Conservation (phyloP, 495 filamentous ascomycete genomes). For the Xylaria longipes region DNA sequence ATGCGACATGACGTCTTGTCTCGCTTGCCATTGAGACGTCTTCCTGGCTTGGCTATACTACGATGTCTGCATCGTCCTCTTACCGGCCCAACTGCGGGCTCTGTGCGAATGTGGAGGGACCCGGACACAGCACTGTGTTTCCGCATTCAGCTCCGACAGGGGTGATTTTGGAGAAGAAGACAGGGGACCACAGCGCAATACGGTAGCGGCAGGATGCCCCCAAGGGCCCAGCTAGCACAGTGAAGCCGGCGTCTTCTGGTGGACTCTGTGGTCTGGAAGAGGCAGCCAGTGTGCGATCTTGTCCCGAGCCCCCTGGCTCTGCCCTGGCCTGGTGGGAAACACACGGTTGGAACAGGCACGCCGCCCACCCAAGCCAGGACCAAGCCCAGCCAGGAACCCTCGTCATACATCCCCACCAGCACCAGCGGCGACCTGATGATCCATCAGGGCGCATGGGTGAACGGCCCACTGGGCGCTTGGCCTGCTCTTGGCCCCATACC, state of each 20-base stretch:
- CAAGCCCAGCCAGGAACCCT: constrained; percentile 27
- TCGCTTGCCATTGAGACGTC: constrained; percentile 5
- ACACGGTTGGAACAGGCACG: constrained; percentile 30
- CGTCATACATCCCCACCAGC: constrained; percentile 24
- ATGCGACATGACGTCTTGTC: constrained; percentile 26
- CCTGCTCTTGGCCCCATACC: constrained; percentile 25
- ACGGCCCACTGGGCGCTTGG: constrained; percentile 30
- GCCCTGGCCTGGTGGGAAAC: constrained; percentile 30
- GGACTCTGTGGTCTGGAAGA: constrained; percentile 22
- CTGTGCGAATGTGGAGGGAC: constrained; percentile 27
- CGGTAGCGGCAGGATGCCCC: constrained; percentile 19
- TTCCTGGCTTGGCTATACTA: background rate
- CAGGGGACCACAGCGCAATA: constrained; percentile 16
- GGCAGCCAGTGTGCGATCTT: constrained; percentile 27
- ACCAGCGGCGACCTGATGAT: constrained; percentile 29
- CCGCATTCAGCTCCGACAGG: constrained; percentile 29
- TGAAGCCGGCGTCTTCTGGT: constrained; percentile 3
- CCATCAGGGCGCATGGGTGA: constrained; percentile 24
- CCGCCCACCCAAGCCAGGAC: constrained; percentile 18
- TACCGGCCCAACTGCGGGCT: constrained; percentile 24
- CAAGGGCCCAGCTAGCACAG: constrained; percentile 13
- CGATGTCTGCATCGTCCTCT: constrained; percentile 8
- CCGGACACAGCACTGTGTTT: constrained; percentile 25
- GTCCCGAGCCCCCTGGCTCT: constrained; percentile 26
- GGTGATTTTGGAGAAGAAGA: constrained; percentile 25